These are phyloP conservation scores for Carex kokanica DNA, from an alignment of 176 grass and related monocot genomes.

Conservation along the genomic window DNA sequence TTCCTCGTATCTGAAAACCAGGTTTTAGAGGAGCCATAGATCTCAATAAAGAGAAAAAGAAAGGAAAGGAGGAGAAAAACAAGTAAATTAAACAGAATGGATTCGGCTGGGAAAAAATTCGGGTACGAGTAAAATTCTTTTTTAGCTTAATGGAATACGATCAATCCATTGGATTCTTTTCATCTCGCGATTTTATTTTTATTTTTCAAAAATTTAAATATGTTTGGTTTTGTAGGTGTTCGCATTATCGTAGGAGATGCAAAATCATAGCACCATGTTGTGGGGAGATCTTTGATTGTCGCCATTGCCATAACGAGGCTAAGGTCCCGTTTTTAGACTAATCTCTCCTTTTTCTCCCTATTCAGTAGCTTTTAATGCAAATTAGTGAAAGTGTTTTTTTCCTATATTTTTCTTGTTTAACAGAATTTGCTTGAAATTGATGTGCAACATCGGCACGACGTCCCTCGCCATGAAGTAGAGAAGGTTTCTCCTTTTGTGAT, in stretches of 20 bases:
- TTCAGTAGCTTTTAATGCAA: not conserved
- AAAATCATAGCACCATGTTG: no score
- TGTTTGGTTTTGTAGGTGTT: conserved; percentile 32
- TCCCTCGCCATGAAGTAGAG: conserved; percentile 52
- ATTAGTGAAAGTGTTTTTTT: not conserved
- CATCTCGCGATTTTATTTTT: not conserved
- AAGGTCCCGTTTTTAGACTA: conserved; percentile 34
- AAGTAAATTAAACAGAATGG: not conserved
- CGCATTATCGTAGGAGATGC: no score
- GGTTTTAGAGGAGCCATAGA: conserved; percentile 7
- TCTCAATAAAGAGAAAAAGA: not conserved
- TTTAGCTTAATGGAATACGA: not conserved
- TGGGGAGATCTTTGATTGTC: conserved; percentile 56
- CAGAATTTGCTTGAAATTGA: conserved; percentile 70
- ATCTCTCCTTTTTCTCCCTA: not conserved
- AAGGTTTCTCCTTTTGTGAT: conserved; percentile 33
- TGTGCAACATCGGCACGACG: conserved; percentile 48
- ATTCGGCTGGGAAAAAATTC: not conserved
- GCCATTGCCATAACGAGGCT: conserved; percentile 86
- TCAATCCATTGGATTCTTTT: not conserved
- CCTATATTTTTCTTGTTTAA: not conserved
- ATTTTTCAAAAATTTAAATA: not conserved
- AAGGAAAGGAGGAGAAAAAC: not conserved
- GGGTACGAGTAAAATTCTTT: not conserved
- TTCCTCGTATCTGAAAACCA: not conserved